Evolutionary conservation across 495 filamentous ascomycete genomes (phyloP).

Genomic region (Xylaria grammica): DNA sequence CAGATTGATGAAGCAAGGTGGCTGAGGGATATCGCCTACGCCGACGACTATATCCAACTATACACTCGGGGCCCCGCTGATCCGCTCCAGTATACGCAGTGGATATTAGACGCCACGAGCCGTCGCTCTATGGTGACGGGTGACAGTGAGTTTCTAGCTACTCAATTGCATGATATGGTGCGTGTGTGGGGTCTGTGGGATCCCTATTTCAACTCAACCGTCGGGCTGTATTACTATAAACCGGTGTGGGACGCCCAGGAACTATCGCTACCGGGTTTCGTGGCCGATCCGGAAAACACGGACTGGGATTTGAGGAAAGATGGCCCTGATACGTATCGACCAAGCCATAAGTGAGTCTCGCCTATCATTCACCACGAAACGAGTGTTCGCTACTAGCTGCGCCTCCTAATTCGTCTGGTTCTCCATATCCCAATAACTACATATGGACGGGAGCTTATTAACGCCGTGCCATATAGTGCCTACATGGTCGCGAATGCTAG

Average conservation of each 20-base stretch:
- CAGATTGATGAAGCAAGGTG: constrained; percentile 54
- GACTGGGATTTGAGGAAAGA: constrained; percentile 38
- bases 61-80: constrained; percentile 51
- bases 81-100: constrained; percentile 49
- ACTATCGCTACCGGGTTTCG: constrained; percentile 47
- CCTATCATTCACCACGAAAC: background rate
- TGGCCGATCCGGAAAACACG: constrained; percentile 41
- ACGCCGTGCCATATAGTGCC: constrained; percentile 25
- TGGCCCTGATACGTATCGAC: constrained; percentile 50
- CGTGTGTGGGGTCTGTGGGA: constrained; percentile 49
- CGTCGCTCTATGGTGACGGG: constrained; percentile 47
- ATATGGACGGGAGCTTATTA: background rate
- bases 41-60: constrained; percentile 48
- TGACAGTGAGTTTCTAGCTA: constrained; percentile 41
- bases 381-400: background rate
- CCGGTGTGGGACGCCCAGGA: constrained; percentile 54
- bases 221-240: constrained; percentile 48
- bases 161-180: constrained; percentile 49
- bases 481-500: constrained; percentile 54
- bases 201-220: constrained; percentile 35
- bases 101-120: constrained; percentile 46
- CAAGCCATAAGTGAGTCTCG: constrained; percentile 40
- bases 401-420: background rate
- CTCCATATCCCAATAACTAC: too few relatives aligned
- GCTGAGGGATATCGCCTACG: constrained; percentile 46